Evolutionary conservation across 768 basidiomycete species (phyloP).

Genomic region (Termitomyces sp.): DNA sequence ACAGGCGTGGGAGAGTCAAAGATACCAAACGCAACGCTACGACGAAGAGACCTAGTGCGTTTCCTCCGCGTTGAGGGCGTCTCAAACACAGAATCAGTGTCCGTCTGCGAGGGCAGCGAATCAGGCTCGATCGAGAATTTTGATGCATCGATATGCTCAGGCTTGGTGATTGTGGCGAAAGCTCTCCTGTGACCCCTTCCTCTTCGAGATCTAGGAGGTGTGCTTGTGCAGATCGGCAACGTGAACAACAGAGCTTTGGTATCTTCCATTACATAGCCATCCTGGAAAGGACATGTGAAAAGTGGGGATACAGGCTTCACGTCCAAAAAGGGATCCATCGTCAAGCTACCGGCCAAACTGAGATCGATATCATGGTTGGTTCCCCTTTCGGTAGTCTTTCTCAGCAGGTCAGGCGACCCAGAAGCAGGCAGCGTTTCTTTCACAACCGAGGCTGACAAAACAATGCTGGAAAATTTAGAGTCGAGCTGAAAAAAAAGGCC

Average conservation of each 20-base stretch:
- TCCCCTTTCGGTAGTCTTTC: neutral
- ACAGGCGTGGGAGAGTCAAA: conserved; percentile 7
- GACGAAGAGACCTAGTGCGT: conserved; percentile 8
- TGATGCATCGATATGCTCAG: neutral
- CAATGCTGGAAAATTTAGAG: neutral
- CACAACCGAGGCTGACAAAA: conserved; percentile 5
- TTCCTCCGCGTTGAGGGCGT: conserved; percentile 2
- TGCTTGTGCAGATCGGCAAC: conserved; percentile 10
- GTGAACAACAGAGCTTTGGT: neutral
- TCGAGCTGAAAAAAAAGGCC: neutral
- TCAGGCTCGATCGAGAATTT: neutral
- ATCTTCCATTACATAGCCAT: neutral
- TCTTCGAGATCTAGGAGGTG: conserved; percentile 4
- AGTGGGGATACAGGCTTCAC: conserved; percentile 1
- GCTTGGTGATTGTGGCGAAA: conserved; percentile 10
- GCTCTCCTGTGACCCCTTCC: conserved; percentile 11
- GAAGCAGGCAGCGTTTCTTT: neutral
- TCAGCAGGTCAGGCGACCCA: neutral
- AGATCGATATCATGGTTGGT: neutral
- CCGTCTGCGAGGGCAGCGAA: neutral
- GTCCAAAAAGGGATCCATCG: conserved; percentile 8
- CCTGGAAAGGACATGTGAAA: neutral
- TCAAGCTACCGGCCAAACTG: neutral
- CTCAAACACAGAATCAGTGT: conserved; percentile 3
- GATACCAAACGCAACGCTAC: conserved; percentile 3